Evolutionary conservation across 495 filamentous ascomycete genomes (phyloP).

Genomic region (Xylaria nigripes): DNA sequence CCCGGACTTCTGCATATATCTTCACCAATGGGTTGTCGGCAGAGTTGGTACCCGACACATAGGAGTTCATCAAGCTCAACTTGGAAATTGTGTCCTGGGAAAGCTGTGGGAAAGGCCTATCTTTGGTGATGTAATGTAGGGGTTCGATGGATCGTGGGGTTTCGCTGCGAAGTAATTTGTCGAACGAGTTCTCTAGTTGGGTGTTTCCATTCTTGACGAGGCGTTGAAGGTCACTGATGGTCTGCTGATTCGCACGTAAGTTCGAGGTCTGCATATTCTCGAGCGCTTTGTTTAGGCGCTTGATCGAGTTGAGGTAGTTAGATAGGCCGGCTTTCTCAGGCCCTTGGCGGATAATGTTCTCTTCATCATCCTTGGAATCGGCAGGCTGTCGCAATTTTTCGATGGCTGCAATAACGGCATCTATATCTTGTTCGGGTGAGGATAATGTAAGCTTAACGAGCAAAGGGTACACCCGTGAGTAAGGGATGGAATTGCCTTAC

Average conservation of each 20-base stretch:
- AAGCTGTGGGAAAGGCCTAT: conserved; percentile 45
- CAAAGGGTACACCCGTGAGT: background rate
- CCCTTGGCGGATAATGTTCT: conserved; percentile 79
- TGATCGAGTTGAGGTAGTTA: conserved; percentile 83
- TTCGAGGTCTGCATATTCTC: conserved; percentile 76
- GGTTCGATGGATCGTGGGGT: conserved; percentile 74
- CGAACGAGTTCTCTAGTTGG: conserved; percentile 75
- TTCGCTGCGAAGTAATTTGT: conserved; percentile 59
- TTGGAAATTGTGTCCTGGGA: conserved; percentile 42
- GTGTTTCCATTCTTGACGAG: conserved; percentile 69
- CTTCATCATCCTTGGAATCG: conserved; percentile 80
- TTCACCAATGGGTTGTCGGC: conserved; percentile 57
- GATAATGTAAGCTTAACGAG: conserved; percentile 4
- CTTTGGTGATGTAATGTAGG: conserved; percentile 86
- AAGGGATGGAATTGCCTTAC: conserved; percentile 27
- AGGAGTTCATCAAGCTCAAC: conserved; percentile 45
- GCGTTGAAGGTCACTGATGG: conserved; percentile 67
- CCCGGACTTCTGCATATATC: conserved; percentile 78
- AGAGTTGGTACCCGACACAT: conserved; percentile 39
- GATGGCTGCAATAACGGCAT: conserved; percentile 74
- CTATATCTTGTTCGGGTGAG: conserved; percentile 54
- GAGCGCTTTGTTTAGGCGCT: conserved; percentile 75
- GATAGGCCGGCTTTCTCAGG: conserved; percentile 71
- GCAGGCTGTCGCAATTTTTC: conserved; percentile 80
- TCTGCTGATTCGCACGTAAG: conserved; percentile 82